Percentiles rank a stretch among this genome's conserved stretches.
These are phyloP conservation scores for Penicillium pulvis DNA, from an alignment of 495 filamentous ascomycete species.

Conservation along the genomic window DNA sequence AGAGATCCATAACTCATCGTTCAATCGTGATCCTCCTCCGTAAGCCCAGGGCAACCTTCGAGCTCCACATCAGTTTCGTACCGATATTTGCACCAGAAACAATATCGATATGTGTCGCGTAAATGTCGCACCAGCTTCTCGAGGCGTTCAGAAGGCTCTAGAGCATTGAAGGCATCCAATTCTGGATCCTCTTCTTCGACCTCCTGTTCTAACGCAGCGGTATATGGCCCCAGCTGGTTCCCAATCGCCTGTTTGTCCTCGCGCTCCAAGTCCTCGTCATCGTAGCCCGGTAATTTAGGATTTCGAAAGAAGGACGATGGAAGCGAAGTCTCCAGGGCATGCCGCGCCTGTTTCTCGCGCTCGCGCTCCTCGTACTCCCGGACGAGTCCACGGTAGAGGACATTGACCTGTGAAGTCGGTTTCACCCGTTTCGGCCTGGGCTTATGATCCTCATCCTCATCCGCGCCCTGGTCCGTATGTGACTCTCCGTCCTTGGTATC, in stretches of 20 bases:
- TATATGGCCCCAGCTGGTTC: constrained; percentile 37
- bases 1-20: not conserved
- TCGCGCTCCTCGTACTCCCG: constrained; percentile 70
- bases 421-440: constrained; percentile 39
- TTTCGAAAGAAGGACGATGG: constrained; percentile 46
- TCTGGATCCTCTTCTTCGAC: constrained; percentile 82
- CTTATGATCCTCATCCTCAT: not conserved
- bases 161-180: constrained; percentile 77
- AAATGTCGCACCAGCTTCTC: constrained; percentile 65
- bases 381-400: constrained; percentile 79
- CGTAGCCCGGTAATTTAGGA: constrained; percentile 53
- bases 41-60: constrained; percentile 87
- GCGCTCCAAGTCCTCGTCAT: constrained; percentile 54
- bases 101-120: constrained; percentile 74
- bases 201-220: constrained; percentile 60
- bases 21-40: constrained; percentile 90
- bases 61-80: constrained; percentile 66
- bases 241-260: constrained; percentile 61
- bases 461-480: not conserved
- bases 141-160: constrained; percentile 65
- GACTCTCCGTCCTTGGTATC: constrained; percentile 2
- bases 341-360: constrained; percentile 63
- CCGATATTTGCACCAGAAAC: constrained; percentile 92
- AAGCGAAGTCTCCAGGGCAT: constrained; percentile 69
- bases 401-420: constrained; percentile 62